These are phyloP conservation scores for Phyllosticta paracitricarpa DNA, from an alignment of 2,329 filamentous ascomycete genomes.

Conservation along the genomic window DNA sequence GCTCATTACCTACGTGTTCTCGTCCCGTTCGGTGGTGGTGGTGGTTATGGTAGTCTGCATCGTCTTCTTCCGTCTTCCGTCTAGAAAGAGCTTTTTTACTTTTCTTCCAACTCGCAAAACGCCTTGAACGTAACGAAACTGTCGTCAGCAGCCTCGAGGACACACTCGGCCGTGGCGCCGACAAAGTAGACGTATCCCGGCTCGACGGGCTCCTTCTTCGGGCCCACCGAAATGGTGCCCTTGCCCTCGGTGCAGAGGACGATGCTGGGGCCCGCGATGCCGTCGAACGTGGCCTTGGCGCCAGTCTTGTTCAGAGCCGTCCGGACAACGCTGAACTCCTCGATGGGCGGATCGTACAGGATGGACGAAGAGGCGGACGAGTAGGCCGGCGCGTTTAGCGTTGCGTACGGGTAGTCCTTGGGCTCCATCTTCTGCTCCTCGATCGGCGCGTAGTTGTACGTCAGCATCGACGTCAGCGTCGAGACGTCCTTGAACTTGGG, in stretches of 20 bases:
- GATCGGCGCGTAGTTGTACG: conserved; percentile 91
- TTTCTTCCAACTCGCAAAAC: conserved; percentile 70
- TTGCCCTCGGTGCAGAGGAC: conserved; percentile 79
- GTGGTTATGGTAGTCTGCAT: no score
- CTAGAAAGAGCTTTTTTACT: conserved; percentile 12
- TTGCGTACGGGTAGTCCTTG: conserved; percentile 73
- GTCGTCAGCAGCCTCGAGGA: conserved; percentile 53
- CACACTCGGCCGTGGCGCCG: conserved; percentile 74
- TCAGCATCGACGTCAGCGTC: conserved; percentile 82
- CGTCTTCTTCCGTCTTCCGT: no score
- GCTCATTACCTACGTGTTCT: no score
- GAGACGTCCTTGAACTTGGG: conserved; percentile 96
- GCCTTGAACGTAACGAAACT: conserved; percentile 78
- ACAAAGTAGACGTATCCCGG: conserved; percentile 51
- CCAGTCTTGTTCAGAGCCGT: conserved; percentile 60
- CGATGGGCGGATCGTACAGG: conserved; percentile 91
- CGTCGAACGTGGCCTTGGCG: conserved; percentile 80
- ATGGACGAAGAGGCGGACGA: conserved; percentile 60
- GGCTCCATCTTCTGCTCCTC: conserved; percentile 89
- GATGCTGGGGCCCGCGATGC: conserved; percentile 80
- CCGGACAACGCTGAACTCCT: conserved; percentile 87
- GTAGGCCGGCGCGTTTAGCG: conserved; percentile 73
- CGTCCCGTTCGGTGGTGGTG: no score
- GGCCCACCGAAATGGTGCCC: conserved; percentile 76
- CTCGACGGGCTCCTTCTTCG: conserved; percentile 60